Evolutionary conservation across 1,139 yeast species (phyloP).

Genomic region (Lodderomyces beijingensis): DNA sequence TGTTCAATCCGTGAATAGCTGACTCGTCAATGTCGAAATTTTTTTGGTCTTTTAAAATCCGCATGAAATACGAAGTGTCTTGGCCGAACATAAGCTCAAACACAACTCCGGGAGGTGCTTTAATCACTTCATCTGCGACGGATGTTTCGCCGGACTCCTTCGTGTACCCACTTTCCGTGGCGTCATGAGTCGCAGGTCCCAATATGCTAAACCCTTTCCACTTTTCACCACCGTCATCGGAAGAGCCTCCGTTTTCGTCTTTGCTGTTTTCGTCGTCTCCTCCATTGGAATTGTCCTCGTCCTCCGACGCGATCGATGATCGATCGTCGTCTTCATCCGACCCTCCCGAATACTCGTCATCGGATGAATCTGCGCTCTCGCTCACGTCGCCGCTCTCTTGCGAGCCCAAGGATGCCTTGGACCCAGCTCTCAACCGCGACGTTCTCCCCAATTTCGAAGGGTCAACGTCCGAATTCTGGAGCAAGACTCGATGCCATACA

Average conservation of each 20-base stretch:
- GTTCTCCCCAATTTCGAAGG: slow-evolving; percentile 14
- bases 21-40: slow-evolving; percentile 59
- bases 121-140: slow-evolving; percentile 54
- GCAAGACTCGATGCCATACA: slow-evolving; percentile 52
- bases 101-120: slow-evolving; percentile 81
- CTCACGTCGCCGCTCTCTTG: slow-evolving; percentile 6
- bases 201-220: slow-evolving; percentile 35
- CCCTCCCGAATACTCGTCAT: slow-evolving; percentile 7
- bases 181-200: slow-evolving; percentile 38
- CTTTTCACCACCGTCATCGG: slow-evolving; percentile 11
- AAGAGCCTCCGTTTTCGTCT: slow-evolving; percentile 5
- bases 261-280: slow-evolving; percentile 8
- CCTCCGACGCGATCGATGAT: slow-evolving; percentile 1
- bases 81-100: slow-evolving; percentile 69
- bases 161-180: slow-evolving; percentile 39
- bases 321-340: slow-evolving; percentile 10
- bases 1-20: slow-evolving; percentile 42
- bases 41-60: slow-evolving; percentile 61
- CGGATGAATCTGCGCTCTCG: slow-evolving; percentile 10
- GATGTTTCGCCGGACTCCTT: slow-evolving; percentile 58
- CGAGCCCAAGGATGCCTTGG: slow-evolving; percentile 9
- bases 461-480: slow-evolving; percentile 23
- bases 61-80: slow-evolving; percentile 55
- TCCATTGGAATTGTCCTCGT: slow-evolving; percentile 8
- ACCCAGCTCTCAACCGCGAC: slow-evolving; percentile 9